Percentiles rank a stretch among this genome's conserved stretches.
Evolutionary conservation across 78 protist species (phyloP).

Genomic region (Isochrysis galbana): DNA sequence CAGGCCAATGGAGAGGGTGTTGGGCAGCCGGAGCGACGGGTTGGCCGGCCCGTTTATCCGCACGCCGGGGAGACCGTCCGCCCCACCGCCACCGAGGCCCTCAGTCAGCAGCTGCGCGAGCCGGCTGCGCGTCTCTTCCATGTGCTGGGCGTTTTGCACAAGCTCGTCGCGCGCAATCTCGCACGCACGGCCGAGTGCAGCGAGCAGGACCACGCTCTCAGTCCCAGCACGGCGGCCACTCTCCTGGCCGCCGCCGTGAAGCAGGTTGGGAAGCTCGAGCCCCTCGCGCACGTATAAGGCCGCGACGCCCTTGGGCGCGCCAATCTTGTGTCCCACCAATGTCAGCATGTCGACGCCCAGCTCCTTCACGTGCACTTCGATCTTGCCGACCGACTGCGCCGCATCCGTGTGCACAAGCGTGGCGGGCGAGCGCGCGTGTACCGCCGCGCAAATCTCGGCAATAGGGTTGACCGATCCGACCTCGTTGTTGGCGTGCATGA

Average conservation of each 20-base stretch:
- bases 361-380: background rate
- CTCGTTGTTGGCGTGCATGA: slow-evolving; percentile 27
- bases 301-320: slow-evolving; percentile 50
- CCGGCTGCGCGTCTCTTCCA: background rate
- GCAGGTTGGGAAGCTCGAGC: background rate
- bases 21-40: background rate
- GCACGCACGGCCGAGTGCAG: background rate
- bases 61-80: no score
- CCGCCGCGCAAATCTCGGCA: background rate
- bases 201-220: slow-evolving; percentile 10
- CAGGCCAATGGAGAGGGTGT: background rate
- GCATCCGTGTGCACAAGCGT: slow-evolving; percentile 4
- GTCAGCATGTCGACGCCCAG: slow-evolving; percentile 50
- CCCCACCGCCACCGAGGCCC: background rate
- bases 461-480: background rate
- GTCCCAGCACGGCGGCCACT: slow-evolving; percentile 50
- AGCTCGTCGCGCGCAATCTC: background rate
- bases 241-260: slow-evolving; percentile 51
- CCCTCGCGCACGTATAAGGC: slow-evolving; percentile 26
- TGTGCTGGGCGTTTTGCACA: background rate
- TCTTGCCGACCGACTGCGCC: slow-evolving; percentile 38
- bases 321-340: slow-evolving; percentile 46
- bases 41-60: slow-evolving; percentile 1
- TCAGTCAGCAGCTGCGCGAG: background rate
- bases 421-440: background rate